Conservation (phyloP, 75 land plant genomes). For the Sequoiadendron giganteum region DNA sequence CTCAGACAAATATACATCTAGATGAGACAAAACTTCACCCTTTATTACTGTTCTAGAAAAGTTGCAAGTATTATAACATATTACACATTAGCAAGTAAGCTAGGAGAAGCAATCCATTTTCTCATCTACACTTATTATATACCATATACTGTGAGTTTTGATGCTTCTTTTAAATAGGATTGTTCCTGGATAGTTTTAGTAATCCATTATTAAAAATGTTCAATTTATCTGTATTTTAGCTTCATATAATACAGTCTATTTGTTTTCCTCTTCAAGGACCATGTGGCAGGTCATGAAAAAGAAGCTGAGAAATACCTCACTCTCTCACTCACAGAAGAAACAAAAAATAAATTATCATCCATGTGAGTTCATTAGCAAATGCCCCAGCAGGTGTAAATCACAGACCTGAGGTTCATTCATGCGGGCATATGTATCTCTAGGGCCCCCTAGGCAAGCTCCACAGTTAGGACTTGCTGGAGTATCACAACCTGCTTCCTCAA, state of each 20-base stretch:
- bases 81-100: too few relatives aligned
- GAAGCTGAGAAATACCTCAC: neutral
- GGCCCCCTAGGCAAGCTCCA: conserved; percentile 97
- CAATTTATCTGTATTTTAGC: neutral
- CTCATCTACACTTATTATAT: too few relatives aligned
- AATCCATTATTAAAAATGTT: neutral
- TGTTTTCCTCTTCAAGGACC: neutral
- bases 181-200: too few relatives aligned
- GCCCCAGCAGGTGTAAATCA: neutral
- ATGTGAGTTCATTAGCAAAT: neutral
- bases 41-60: too few relatives aligned
- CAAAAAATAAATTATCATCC: neutral
- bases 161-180: neutral
- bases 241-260: neutral
- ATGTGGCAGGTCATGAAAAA: neutral
- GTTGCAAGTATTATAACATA: too few relatives aligned
- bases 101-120: too few relatives aligned
- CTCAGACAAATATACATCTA: too few relatives aligned
- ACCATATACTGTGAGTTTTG: neutral
- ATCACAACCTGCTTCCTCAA: conserved; percentile 98
- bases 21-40: too few relatives aligned
- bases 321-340: neutral
- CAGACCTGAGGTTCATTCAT: conserved; percentile 88
- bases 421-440: conserved; percentile 93
- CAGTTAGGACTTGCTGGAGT: conserved; percentile 91